Conservation (phyloP, 2,329 filamentous ascomycete genomes). For the Hortaea werneckii region DNA sequence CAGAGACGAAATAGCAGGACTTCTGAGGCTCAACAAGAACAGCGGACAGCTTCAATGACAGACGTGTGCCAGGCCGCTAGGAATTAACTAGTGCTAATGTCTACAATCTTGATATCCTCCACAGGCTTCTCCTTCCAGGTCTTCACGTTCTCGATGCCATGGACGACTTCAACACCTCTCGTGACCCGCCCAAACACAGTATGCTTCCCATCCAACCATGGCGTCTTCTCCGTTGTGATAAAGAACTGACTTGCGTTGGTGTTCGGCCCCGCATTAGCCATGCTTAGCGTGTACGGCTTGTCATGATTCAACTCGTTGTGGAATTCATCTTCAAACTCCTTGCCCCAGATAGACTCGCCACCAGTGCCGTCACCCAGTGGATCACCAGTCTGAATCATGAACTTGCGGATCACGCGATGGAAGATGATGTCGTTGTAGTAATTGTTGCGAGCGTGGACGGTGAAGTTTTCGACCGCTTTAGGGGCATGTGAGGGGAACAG, state of each 20-base stretch:
- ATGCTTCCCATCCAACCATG: conserved; percentile 93
- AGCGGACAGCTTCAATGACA: too few relatives aligned
- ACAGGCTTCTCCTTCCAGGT: conserved; percentile 88
- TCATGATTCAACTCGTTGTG: conserved; percentile 74
- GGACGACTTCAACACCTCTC: conserved; percentile 84
- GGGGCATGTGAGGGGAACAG: conserved; percentile 89
- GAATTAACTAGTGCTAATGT: conserved; percentile 43
- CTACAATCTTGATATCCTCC: conserved; percentile 95
- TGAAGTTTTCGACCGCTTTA: conserved; percentile 94
- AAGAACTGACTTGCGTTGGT: conserved; percentile 98
- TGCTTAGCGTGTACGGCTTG: conserved; percentile 90
- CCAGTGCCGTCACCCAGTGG: conserved; percentile 82
- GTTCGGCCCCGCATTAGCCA: conserved; percentile 93
- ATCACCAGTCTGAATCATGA: conserved; percentile 92
- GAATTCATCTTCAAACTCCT: conserved; percentile 87
- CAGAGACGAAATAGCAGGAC: too few relatives aligned
- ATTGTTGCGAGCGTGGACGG: conserved; percentile 75
- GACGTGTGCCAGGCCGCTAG: too few relatives aligned
- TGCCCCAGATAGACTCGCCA: conserved; percentile 87
- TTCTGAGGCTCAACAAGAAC: too few relatives aligned
- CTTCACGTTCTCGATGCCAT: conserved; percentile 85
- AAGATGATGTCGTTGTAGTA: conserved; percentile 99
- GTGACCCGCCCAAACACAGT: conserved; percentile 90
- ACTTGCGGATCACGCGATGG: conserved; percentile 92
- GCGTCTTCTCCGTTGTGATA: conserved; percentile 94